Percentiles rank a stretch among this genome's conserved stretches.
Evolutionary conservation across 2,329 filamentous ascomycete genomes (phyloP).

Genomic region (Kalaharituber pfeilii): DNA sequence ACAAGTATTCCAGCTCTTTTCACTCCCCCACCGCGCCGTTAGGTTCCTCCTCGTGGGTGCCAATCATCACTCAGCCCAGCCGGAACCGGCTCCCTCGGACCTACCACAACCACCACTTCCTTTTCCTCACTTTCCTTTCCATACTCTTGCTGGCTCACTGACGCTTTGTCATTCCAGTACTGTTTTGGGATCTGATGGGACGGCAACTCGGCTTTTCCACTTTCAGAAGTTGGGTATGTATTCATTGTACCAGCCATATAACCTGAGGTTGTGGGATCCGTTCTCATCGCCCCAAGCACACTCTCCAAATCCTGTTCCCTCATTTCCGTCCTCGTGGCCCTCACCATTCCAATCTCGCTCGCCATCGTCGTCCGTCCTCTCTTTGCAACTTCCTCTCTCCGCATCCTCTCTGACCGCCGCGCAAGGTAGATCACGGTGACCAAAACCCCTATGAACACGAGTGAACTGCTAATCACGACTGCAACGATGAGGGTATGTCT

Average conservation of each 20-base stretch:
- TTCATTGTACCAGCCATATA: not conserved
- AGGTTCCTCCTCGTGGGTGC: not conserved
- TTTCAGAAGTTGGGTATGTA: no score
- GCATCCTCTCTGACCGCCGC: not conserved
- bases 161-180: not conserved
- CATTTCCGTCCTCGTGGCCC: no score
- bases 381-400: not conserved
- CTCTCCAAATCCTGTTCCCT: no score
- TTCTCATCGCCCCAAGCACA: no score
- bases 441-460: not conserved
- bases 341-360: not conserved
- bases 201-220: not conserved
- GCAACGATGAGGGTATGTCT: not conserved
- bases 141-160: not conserved
- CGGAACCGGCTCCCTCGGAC: not conserved
- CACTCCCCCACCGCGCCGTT: not conserved
- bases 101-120: not conserved
- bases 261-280: not conserved
- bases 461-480: not conserved
- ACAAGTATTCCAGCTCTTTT: not conserved
- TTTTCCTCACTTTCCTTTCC: not conserved
- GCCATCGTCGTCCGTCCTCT: not conserved
- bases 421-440: not conserved
- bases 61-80: not conserved
- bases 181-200: not conserved